A percentile compares a stretch with the other conserved stretches of the same genome.
These are phyloP conservation scores for Colletotrichum sp. DNA, from an alignment of 2,329 filamentous ascomycete genomes.

Conservation along the genomic window DNA sequence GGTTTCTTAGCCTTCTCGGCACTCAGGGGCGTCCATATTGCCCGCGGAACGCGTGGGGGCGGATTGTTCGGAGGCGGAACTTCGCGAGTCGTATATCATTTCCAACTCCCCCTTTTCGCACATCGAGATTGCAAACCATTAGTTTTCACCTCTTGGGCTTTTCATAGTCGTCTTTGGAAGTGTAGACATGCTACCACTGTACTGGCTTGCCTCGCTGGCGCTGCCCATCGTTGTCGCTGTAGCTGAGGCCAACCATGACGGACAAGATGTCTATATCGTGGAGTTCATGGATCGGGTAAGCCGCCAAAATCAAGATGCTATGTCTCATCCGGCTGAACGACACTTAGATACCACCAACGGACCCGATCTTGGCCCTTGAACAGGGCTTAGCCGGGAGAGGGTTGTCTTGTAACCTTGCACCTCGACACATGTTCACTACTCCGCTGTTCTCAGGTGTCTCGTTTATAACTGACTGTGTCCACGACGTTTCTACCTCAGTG, in stretches of 20 bases:
- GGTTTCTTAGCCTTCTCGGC: background rate
- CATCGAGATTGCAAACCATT: background rate
- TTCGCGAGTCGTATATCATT: background rate
- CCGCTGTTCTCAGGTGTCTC: background rate
- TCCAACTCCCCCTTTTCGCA: background rate
- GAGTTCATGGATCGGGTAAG: background rate
- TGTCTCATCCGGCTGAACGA: background rate
- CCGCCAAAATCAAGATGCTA: background rate
- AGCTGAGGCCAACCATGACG: background rate
- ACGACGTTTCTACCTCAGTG: accelerated
- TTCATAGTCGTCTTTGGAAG: background rate
- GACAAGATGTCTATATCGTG: background rate
- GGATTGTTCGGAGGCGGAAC: background rate
- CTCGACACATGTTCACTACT: background rate
- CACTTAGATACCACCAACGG: background rate
- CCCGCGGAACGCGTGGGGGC: background rate
- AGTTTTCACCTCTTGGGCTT: background rate
- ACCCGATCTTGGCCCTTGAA: background rate
- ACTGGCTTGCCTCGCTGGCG: background rate
- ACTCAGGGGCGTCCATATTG: background rate
- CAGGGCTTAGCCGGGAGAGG: background rate
- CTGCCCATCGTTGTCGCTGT: background rate
- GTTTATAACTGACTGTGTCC: background rate
- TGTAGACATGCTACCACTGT: background rate
- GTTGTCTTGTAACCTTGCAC: background rate